Evolutionary conservation across 2,329 filamentous ascomycete genomes (phyloP).

Genomic region (Paraphoma sp.): DNA sequence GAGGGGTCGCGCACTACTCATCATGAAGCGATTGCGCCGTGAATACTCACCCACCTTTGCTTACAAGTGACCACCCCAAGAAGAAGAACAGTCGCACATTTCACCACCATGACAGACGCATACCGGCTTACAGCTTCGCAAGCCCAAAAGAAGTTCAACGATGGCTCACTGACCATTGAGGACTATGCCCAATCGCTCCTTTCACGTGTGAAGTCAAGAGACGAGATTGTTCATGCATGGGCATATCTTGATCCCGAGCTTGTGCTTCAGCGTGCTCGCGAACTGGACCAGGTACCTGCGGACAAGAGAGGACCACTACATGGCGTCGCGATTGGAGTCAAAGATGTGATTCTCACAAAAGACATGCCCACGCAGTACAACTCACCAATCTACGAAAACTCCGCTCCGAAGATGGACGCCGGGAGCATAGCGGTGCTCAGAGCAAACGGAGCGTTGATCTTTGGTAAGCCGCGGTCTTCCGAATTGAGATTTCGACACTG

Average conservation of each 20-base stretch:
- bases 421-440: slow-evolving; percentile 60
- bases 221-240: slow-evolving; percentile 37
- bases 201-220: slow-evolving; percentile 30
- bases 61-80: background rate
- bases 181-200: slow-evolving; percentile 6
- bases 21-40: background rate
- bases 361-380: slow-evolving; percentile 66
- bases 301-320: slow-evolving; percentile 62
- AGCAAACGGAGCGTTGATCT: slow-evolving; percentile 63
- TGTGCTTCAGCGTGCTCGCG: slow-evolving; percentile 59
- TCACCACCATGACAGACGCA: background rate
- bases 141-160: background rate
- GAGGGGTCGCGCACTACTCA: background rate
- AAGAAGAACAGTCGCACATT: background rate
- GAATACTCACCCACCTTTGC: background rate
- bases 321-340: slow-evolving; percentile 65
- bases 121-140: background rate
- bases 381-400: slow-evolving; percentile 61
- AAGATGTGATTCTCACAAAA: slow-evolving; percentile 64
- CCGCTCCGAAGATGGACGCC: slow-evolving; percentile 59
- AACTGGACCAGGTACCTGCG: slow-evolving; percentile 58
- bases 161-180: background rate
- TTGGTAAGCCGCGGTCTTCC: slow-evolving; percentile 37
- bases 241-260: slow-evolving; percentile 38
- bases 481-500: background rate